phyloP scores from a whole-genome alignment of 2,329 filamentous ascomycete genomes.

The Ophiostoma sp. region DNA sequence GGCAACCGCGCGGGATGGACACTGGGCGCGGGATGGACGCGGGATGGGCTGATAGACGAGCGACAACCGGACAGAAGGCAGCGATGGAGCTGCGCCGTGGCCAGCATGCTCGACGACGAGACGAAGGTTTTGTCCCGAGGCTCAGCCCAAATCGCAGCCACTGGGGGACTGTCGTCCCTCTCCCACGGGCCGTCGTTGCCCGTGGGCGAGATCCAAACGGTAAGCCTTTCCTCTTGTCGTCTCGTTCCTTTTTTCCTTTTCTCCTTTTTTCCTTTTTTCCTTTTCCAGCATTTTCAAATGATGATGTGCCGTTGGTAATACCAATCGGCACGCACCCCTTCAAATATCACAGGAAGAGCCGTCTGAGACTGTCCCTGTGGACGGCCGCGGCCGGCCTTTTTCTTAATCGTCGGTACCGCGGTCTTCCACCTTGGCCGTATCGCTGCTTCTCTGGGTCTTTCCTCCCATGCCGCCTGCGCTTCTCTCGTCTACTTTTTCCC shows the following conservation, averaged over 20 bases:
- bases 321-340: conserved; percentile 29
- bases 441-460: neutral
- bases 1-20: no score
- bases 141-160: no score
- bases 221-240: conserved; percentile 1
- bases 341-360: conserved; percentile 38
- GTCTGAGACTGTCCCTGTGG: conserved; percentile 36
- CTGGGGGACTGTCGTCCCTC: neutral
- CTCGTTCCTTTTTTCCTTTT: conserved; percentile 1
- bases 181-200: neutral
- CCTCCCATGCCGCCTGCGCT: conserved; percentile 14
- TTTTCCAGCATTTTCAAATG: conserved; percentile 30
- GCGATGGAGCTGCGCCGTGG: no score
- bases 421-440: conserved; percentile 8
- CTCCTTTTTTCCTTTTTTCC: conserved; percentile 1
- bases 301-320: conserved; percentile 12
- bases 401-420: conserved; percentile 20
- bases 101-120: no score
- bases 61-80: no score
- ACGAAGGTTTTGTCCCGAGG: no score
- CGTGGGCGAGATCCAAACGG: neutral
- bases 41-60: no score
- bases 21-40: no score
- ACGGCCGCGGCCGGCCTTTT: neutral
- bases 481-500: conserved; percentile 7